These are phyloP conservation scores for Articulospora tetracladia DNA, from an alignment of 495 filamentous ascomycete genomes.

Conservation along the genomic window DNA sequence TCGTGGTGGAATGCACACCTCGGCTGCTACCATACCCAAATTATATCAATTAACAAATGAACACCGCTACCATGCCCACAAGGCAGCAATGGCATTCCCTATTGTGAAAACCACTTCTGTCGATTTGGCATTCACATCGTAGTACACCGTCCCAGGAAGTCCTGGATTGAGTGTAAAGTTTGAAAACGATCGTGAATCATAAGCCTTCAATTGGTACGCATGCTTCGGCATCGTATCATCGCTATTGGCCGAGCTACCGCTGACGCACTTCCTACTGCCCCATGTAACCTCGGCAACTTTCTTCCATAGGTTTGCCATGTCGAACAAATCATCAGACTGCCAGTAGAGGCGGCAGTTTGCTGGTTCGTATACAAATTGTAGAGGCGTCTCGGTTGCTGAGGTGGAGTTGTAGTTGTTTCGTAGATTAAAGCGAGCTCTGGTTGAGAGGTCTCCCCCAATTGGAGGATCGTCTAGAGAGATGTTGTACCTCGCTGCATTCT, in stretches of 20 bases:
- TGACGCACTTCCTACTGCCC: background rate
- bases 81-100: background rate
- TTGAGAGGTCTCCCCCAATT: background rate
- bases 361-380: conserved; percentile 41
- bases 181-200: background rate
- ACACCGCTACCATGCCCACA: background rate
- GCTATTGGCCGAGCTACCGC: background rate
- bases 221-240: background rate
- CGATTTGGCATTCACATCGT: background rate
- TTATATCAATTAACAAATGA: too few species aligned
- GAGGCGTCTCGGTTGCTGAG: background rate
- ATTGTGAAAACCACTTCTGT: background rate
- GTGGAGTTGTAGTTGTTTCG: background rate
- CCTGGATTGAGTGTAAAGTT: background rate
- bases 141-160: background rate
- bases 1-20: too few species aligned
- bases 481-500: background rate
- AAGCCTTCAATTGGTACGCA: background rate
- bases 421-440: background rate
- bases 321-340: conserved; percentile 37
- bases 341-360: conserved; percentile 52
- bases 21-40: too few species aligned
- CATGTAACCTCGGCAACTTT: conserved; percentile 21
- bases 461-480: background rate
- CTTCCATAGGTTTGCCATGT: conserved; percentile 39